Evolutionary conservation across 2,329 filamentous ascomycete genomes (phyloP), one percentile per base, ranked within the genome.

Genomic region (Lachnellula cervina): DNA sequence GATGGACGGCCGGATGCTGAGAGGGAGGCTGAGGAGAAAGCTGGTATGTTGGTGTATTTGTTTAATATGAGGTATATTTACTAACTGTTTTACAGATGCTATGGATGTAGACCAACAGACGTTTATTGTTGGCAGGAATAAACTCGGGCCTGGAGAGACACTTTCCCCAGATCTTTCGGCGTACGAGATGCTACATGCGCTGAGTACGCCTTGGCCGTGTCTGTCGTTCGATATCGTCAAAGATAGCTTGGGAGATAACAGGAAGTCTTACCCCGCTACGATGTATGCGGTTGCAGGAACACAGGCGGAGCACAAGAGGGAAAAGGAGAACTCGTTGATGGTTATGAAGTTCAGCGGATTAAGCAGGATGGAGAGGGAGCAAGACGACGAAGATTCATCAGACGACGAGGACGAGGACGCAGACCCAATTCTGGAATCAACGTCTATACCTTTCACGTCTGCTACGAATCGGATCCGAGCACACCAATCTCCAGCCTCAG

Each of bases 81-180:
- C 62, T 69, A 56, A 68, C 56, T 16, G 9, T 23, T 38, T 55
- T 57, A 52, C 70, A 81, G 86, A 86, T 67, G 88, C 86, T 49
- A 97, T 97, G 92, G 89, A 97, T 44, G 83, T 97, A 51, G 93
- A 97, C 74, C 88, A 93, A 69, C 87, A 89, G 71, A 96, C 91
- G 42, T 99, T 97, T 74, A 97, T 99, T 67, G 91, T 96, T 63
- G 94, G 94, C 61, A 84, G 94, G 68, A 90, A 91, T 72, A 93
- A 94, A 76, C 82, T 97, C 61, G 90, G 90, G 62, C 86, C 90
- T 13, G 93, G 91, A 66, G 91, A 97, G 77, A 92, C 90, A 5
- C 81, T 99, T 55, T 85, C 91, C 3, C 93, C 94, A 14, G 94
- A 99, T 73, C 80, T 89, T 57, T 90, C 89, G n/a, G 93, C 93